Evolutionary conservation across 768 basidiomycete genomes (phyloP).

Genomic region (Glaciozyma martinii): DNA sequence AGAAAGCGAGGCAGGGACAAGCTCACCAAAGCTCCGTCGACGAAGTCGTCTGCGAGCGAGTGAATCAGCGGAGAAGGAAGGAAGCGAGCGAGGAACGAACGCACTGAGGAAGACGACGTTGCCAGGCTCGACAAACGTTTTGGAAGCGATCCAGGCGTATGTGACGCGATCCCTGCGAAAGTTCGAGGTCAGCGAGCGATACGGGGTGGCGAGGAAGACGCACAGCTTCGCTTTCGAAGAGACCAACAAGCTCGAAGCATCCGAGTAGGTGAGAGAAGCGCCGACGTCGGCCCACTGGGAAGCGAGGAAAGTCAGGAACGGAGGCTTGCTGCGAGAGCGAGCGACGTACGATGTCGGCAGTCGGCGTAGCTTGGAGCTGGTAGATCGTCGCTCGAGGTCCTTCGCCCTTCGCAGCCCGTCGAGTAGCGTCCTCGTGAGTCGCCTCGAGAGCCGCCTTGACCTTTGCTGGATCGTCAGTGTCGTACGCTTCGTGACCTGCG

Average conservation of each 20-base stretch:
- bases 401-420: background rate
- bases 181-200: too few species aligned
- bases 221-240: background rate
- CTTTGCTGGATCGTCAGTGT: background rate
- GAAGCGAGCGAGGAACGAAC: background rate
- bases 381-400: constrained; percentile 7
- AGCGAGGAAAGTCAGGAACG: too few species aligned
- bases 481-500: constrained; percentile 2
- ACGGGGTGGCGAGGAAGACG: too few species aligned
- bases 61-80: background rate
- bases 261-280: constrained; percentile 7
- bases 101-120: constrained; percentile 8
- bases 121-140: constrained; percentile 1
- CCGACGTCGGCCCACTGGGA: constrained; percentile 8
- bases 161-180: constrained; percentile 1
- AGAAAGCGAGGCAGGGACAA: too few species aligned
- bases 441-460: constrained; percentile 1
- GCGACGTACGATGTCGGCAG: constrained; percentile 4
- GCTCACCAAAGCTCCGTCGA: background rate
- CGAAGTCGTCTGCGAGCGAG: too few species aligned
- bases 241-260: constrained; percentile 9
- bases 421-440: background rate
- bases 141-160: constrained; percentile 5
- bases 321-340: background rate
- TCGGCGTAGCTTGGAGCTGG: constrained; percentile 13